Conservation (phyloP, 768 basidiomycete species). For the Lactifluus piperatus region DNA sequence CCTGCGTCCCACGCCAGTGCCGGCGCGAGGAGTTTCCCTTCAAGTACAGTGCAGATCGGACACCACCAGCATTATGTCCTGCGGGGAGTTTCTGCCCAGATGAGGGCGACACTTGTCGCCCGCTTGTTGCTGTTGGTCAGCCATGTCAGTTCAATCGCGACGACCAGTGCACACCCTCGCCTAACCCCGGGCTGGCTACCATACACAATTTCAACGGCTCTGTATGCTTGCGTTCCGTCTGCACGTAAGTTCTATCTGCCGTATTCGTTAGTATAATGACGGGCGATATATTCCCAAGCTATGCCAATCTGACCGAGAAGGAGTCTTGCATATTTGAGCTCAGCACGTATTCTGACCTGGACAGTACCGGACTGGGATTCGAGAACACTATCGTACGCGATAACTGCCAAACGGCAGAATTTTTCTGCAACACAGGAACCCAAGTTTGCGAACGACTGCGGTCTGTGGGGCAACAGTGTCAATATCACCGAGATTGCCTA, state of each 20-base stretch:
- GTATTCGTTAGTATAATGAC: background rate
- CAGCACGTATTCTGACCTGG: slow-evolving; percentile 27
- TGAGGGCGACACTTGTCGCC: slow-evolving; percentile 15
- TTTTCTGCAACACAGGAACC: slow-evolving; percentile 15
- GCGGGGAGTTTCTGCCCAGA: slow-evolving; percentile 18
- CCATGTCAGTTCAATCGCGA: slow-evolving; percentile 20
- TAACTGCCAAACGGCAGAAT: slow-evolving; percentile 15
- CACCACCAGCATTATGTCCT: slow-evolving; percentile 10
- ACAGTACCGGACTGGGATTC: slow-evolving; percentile 1
- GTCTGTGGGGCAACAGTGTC: slow-evolving; percentile 7
- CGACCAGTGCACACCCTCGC: slow-evolving; percentile 16
- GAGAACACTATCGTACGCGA: slow-evolving; percentile 17
- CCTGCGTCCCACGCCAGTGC: slow-evolving; percentile 16
- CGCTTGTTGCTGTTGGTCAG: slow-evolving; percentile 10
- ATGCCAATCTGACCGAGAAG: slow-evolving; percentile 33
- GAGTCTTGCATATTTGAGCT: slow-evolving; percentile 34
- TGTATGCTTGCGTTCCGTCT: slow-evolving; percentile 14
- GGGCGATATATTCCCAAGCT: slow-evolving; percentile 21
- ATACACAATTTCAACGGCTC: slow-evolving; percentile 11
- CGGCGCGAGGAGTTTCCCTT: slow-evolving; percentile 17
- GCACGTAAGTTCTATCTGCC: slow-evolving; percentile 12
- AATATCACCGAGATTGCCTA: slow-evolving; percentile 18
- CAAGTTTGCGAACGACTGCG: slow-evolving; percentile 10
- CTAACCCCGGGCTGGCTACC: slow-evolving; percentile 1
- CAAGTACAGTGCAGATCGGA: slow-evolving; percentile 5